Conservation (phyloP, 257 asterid species). For the Apocynum venetum region DNA sequence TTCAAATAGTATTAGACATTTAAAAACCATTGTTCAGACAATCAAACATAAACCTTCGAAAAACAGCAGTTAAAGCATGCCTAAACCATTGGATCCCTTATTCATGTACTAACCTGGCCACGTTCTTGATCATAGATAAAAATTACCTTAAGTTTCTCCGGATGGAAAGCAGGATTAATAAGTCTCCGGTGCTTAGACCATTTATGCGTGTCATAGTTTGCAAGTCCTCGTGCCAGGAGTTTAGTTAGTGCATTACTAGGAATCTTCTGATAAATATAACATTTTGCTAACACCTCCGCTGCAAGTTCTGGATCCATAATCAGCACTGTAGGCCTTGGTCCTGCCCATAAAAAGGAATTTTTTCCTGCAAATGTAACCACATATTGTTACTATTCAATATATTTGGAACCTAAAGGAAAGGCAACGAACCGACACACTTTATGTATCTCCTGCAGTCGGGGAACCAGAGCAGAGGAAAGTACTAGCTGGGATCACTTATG, state of each 20-base stretch:
- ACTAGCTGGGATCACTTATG: no score
- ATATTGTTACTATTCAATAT: neutral
- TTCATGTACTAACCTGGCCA: neutral
- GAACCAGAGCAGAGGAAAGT: no score
- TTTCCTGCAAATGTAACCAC: constrained; percentile 31
- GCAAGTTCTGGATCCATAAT: constrained; percentile 37
- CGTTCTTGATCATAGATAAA: no score
- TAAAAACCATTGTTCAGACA: no score
- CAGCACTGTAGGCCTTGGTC: constrained; percentile 33
- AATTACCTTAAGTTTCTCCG: constrained; percentile 41
- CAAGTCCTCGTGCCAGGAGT: constrained; percentile 36
- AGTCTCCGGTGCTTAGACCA: constrained; percentile 58
- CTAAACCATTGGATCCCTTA: neutral
- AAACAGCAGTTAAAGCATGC: no score
- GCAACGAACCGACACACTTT: no score
- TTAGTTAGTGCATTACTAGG: constrained; percentile 20
- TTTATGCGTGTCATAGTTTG: constrained; percentile 35
- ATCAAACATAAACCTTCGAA: no score
- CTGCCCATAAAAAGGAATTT: constrained; percentile 42
- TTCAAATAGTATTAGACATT: no score
- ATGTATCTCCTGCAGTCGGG: no score
- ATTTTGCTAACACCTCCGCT: constrained; percentile 36
- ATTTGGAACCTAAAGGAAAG: no score
- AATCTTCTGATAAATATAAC: constrained; percentile 27
- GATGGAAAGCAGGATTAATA: constrained; percentile 55